Evolutionary conservation across 257 asterid genomes (phyloP), one percentile per base, ranked within the genome.

Genomic region (Ilex aquifolium): DNA sequence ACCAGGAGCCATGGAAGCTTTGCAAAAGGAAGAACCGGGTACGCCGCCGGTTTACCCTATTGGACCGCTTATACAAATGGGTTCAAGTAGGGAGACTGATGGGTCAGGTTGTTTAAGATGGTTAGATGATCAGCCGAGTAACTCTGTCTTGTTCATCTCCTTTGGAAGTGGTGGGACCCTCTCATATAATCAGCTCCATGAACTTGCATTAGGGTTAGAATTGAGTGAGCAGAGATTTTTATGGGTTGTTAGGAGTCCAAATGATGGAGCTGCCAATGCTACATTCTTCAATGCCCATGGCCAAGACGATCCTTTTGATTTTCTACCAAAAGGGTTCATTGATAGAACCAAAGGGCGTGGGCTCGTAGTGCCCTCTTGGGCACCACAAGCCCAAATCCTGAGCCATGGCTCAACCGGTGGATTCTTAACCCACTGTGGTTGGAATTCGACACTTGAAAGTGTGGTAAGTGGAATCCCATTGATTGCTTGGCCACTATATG

Each of bases 41-140:
- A 76, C 69, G 6, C 95, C 92, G 10, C 65, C 53, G 8, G 77
- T 90, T 69, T 81, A 78, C n/a, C 88, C 87, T 7, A 53, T 90
- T 0, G 97, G 97, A 5, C 97, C 97, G 6, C 39, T 87, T 15
- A 77, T 82, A 12, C 82, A 70, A 17, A 68, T 56, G 68, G 79
- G 71, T 31, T 62, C 78, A 13, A 51, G 21, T n/a, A 21, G 5
- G 7, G 56, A 57, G 3, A 4, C 9, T 32, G 56, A 57, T 15
- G 58, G 16, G n/a, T 61, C 58, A 32, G 59, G 50, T 42, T 61
- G 67, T 17, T 53, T 65, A 56, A 58, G 31, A 53, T 75, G 80
- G 80, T 57, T 75, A 31, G 67, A 66, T 46, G 57, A 36, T 13
- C 73, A 75, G 46, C 76, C 73, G 14, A 44, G 54, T 44, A 65